phyloP scores from a whole-genome alignment of 306 rosid genomes.

The Lupinus albus region DNA sequence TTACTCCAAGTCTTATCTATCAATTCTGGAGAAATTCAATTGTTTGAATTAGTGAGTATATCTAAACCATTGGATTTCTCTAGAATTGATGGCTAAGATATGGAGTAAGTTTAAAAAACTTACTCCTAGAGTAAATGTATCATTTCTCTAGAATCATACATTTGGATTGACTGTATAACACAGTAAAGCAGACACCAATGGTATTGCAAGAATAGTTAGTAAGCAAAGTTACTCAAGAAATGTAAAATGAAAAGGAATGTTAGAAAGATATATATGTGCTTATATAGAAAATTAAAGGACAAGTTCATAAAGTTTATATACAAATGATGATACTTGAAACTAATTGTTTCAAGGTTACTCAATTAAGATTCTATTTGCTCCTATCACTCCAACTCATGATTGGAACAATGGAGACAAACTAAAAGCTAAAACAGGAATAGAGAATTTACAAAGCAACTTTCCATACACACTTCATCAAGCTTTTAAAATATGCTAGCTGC shows the following conservation, averaged over 20 bases:
- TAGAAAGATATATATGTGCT: neutral
- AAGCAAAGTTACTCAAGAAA: neutral
- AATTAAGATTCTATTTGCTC: constrained; percentile 39
- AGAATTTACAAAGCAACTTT: constrained; percentile 52
- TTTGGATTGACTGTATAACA: neutral
- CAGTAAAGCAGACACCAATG: neutral
- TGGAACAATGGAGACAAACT: constrained; percentile 43
- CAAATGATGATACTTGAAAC: constrained; percentile 48
- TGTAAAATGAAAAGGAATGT: constrained; percentile 21
- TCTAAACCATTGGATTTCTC: no score
- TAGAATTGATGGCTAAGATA: no score
- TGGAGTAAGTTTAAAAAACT: no score
- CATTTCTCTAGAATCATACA: no score
- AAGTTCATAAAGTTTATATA: constrained; percentile 36
- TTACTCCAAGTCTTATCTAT: no score
- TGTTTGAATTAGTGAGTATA: no score
- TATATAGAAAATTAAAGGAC: constrained; percentile 23
- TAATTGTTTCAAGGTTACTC: constrained; percentile 43
- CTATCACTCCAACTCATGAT: constrained; percentile 46
- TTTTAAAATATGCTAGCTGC: constrained; percentile 32
- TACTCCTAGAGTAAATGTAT: no score
- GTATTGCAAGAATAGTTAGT: neutral
- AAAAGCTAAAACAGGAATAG: constrained; percentile 36
- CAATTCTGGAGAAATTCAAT: no score
- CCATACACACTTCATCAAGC: constrained; percentile 36